Percentiles rank a stretch among this genome's conserved stretches.
Conservation (phyloP, 208 protist genomes). For the Leishmania arabica region DNA sequence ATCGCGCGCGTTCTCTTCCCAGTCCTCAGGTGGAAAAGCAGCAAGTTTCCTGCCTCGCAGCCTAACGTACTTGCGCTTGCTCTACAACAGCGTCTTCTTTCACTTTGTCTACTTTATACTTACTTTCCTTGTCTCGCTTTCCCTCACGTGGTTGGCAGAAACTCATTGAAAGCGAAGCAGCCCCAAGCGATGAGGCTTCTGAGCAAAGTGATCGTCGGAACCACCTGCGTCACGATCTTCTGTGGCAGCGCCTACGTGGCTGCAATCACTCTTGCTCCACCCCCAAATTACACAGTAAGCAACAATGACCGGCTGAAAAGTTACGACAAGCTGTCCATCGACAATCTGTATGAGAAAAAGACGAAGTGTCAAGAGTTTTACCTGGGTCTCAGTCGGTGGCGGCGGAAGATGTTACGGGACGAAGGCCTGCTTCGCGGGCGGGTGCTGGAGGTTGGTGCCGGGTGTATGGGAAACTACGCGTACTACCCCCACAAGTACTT, state of each 20-base stretch:
- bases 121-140: slow-evolving; percentile 6
- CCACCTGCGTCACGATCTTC: slow-evolving; percentile 70
- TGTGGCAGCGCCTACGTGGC: slow-evolving; percentile 67
- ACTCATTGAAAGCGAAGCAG: not conserved
- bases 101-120: not conserved
- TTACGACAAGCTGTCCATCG: slow-evolving; percentile 67
- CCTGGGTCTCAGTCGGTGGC: slow-evolving; percentile 77
- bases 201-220: slow-evolving; percentile 52
- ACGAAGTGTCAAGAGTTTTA: slow-evolving; percentile 85
- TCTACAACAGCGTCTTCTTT: not conserved
- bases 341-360: slow-evolving; percentile 81
- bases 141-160: not conserved
- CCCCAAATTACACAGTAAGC: slow-evolving; percentile 72
- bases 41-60: not conserved
- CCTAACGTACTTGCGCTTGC: not conserved
- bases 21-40: not conserved
- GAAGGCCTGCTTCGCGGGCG: slow-evolving; percentile 65
- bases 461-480: slow-evolving; percentile 70
- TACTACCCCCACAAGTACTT: slow-evolving; percentile 62
- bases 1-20: not conserved
- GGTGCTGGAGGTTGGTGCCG: slow-evolving; percentile 85
- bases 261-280: slow-evolving; percentile 63
- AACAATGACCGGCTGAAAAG: slow-evolving; percentile 73
- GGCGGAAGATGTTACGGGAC: slow-evolving; percentile 66
- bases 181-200: slow-evolving; percentile 32